phyloP scores from a whole-genome alignment of 2,329 filamentous ascomycete genomes.

The Chalara sp. region DNA sequence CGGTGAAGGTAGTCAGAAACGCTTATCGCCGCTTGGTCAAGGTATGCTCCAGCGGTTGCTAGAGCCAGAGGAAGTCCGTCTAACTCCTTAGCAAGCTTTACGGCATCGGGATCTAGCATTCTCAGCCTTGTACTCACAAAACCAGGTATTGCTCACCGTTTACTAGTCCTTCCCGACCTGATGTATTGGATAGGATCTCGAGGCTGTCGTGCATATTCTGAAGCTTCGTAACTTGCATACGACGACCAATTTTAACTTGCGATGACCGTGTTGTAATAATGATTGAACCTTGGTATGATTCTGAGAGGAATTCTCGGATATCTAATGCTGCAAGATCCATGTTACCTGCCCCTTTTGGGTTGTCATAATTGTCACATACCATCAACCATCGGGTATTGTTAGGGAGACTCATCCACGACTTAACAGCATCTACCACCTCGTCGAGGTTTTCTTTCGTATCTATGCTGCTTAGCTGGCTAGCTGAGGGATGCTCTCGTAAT shows the following conservation, averaged over 20 bases:
- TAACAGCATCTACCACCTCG: neutral
- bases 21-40: constrained; percentile 23
- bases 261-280: neutral
- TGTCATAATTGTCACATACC: too few species aligned
- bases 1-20: constrained; percentile 33
- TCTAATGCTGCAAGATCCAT: constrained; percentile 1
- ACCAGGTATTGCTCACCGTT: constrained; percentile 1
- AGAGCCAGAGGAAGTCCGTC: constrained; percentile 39
- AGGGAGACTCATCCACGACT: too few species aligned
- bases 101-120: neutral
- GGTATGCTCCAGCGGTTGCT: constrained; percentile 33
- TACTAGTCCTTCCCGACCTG: constrained; percentile 1
- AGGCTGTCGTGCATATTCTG: constrained; percentile 2
- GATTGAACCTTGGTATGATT: constrained; percentile 5
- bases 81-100: constrained; percentile 17
- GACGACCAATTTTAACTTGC: too few species aligned
- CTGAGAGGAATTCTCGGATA: neutral
- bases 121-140: neutral
- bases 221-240: constrained; percentile 3
- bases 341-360: neutral
- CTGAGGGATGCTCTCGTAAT: neutral
- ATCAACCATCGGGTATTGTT: too few species aligned
- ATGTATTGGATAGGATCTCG: constrained; percentile 1
- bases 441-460: neutral
- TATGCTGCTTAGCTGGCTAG: neutral